These are phyloP conservation scores for Phytophthora agathidicida DNA, from an alignment of 352 stramenopile species.

Conservation along the genomic window DNA sequence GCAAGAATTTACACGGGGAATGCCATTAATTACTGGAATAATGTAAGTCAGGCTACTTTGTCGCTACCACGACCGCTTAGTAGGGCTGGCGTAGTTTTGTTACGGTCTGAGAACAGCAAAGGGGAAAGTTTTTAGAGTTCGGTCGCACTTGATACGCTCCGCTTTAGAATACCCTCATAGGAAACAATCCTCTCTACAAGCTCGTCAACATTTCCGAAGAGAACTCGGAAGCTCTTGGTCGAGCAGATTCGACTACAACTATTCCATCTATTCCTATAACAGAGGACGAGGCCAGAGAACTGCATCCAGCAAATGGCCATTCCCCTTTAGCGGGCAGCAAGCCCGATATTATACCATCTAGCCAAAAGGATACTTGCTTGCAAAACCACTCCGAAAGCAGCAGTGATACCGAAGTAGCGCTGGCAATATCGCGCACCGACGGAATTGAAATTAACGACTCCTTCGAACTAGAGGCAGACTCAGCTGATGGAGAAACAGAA, in stretches of 20 bases:
- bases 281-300: background rate
- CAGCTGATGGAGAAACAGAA: background rate
- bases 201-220: background rate
- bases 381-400: too few relatives aligned
- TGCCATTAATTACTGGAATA: slow-evolving; percentile 19
- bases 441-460: background rate
- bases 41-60: background rate
- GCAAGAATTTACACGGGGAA: slow-evolving; percentile 21
- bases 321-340: background rate
- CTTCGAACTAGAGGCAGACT: background rate
- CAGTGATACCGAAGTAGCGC: too few relatives aligned
- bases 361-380: too few relatives aligned
- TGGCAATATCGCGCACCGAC: too few relatives aligned
- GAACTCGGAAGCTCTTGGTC: background rate
- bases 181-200: background rate
- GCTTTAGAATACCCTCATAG: too few relatives aligned
- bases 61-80: background rate
- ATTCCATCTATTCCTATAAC: background rate
- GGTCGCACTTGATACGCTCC: background rate
- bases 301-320: background rate
- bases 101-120: background rate
- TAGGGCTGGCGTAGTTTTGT: background rate
- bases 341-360: too few relatives aligned
- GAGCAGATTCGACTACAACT: background rate
- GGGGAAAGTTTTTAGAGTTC: slow-evolving; percentile 1